Percentiles rank a stretch among this genome's conserved stretches.
phyloP scores from a whole-genome alignment of 352 stramenopile genomes.

The Phytophthora palmivora region DNA sequence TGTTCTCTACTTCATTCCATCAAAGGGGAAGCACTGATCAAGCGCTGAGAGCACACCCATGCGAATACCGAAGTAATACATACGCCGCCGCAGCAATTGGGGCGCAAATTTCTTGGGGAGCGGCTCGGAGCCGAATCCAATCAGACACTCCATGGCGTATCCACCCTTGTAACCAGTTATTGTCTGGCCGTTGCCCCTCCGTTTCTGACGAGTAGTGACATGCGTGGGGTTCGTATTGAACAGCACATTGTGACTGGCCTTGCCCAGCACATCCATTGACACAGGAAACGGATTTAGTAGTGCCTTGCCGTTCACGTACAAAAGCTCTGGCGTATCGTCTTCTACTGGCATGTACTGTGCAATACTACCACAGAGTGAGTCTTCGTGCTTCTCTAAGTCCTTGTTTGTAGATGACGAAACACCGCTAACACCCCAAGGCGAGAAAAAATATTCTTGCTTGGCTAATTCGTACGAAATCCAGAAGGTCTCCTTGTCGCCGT shows the following conservation, averaged over 20 bases:
- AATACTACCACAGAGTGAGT: conserved; percentile 51
- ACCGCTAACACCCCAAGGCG: conserved; percentile 41
- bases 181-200: conserved; percentile 30
- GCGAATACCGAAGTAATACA: conserved; percentile 50
- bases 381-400: conserved; percentile 39
- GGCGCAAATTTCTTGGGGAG: conserved; percentile 41
- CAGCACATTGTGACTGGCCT: conserved; percentile 36
- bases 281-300: conserved; percentile 52
- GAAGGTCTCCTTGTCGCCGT: conserved; percentile 53
- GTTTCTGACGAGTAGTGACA: conserved; percentile 46
- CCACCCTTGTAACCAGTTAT: conserved; percentile 27
- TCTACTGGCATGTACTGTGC: conserved; percentile 49
- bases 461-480: conserved; percentile 50
- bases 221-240: conserved; percentile 63
- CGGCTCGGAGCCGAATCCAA: conserved; percentile 53
- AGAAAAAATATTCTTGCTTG: conserved; percentile 53
- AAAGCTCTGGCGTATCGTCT: conserved; percentile 32
- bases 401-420: conserved; percentile 39
- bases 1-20: conserved; percentile 36
- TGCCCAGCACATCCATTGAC: conserved; percentile 26
- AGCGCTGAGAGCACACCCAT: conserved; percentile 26
- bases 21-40: conserved; percentile 3
- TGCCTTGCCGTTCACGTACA: conserved; percentile 65
- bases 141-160: conserved; percentile 50
- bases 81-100: conserved; percentile 42